A percentile compares a stretch with the other conserved stretches of the same genome.
phyloP scores from a whole-genome alignment of 306 rosid species.

The Rubus parviflorus region DNA sequence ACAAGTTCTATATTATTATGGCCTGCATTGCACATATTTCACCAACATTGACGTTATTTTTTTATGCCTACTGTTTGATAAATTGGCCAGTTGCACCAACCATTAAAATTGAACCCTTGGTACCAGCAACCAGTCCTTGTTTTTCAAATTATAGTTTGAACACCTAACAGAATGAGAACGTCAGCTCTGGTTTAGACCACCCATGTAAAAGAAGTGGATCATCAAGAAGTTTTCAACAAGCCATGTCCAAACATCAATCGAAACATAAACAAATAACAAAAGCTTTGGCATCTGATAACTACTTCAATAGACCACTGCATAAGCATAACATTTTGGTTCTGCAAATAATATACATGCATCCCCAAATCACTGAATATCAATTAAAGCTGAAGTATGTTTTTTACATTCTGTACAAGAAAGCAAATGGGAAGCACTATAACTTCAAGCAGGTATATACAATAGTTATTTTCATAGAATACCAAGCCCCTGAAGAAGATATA shows the following conservation, averaged over 20 bases:
- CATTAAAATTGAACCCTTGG: too few relatives aligned
- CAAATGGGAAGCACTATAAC: not conserved
- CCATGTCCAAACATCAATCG: not conserved
- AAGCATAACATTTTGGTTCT: not conserved
- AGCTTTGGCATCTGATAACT: not conserved
- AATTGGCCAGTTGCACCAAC: too few relatives aligned
- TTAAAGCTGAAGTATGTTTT: not conserved
- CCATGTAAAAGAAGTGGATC: not conserved
- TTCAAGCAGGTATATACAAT: slow-evolving; percentile 1
- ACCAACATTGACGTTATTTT: too few relatives aligned
- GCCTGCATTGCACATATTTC: too few relatives aligned
- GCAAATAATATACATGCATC: not conserved
- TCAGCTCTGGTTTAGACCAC: not conserved
- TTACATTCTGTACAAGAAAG: not conserved
- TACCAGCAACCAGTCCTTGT: too few relatives aligned
- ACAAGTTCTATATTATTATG: too few relatives aligned
- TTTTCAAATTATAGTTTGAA: not conserved
- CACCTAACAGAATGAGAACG: not conserved
- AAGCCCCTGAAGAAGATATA: not conserved
- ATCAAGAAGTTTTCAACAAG: not conserved
- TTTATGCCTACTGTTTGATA: too few relatives aligned
- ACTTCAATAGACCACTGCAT: not conserved
- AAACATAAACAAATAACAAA: not conserved
- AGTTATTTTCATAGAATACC: not conserved
- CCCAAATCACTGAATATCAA: not conserved